A percentile compares a stretch with the other conserved stretches of the same genome.
These are phyloP conservation scores for Monsonia emarginata DNA, from an alignment of 441 rosid genomes.

Conservation along the genomic window DNA sequence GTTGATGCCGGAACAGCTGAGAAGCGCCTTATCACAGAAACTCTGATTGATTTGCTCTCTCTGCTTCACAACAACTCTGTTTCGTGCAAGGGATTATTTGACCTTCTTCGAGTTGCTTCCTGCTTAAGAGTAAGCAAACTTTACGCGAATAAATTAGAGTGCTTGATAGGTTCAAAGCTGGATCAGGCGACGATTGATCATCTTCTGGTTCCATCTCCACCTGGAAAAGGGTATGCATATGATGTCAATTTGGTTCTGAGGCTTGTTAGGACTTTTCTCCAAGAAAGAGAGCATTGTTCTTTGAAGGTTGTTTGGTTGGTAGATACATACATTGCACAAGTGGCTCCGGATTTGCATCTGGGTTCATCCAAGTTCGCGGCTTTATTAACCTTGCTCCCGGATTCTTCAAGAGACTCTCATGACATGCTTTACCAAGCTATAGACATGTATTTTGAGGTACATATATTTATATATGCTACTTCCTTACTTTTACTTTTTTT, in stretches of 20 bases:
- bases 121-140: conserved; percentile 21
- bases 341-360: conserved; percentile 35
- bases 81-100: conserved; percentile 36
- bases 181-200: conserved; percentile 42
- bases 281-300: conserved; percentile 8
- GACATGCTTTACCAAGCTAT: conserved; percentile 39
- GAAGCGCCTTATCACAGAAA: conserved; percentile 26
- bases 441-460: conserved; percentile 45
- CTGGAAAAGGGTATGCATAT: conserved; percentile 18
- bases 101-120: conserved; percentile 24
- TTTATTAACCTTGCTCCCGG: conserved; percentile 30
- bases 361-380: conserved; percentile 30
- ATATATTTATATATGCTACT: not conserved
- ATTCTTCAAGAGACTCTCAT: conserved; percentile 32
- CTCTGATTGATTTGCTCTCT: conserved; percentile 26
- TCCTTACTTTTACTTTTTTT: not conserved
- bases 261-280: conserved; percentile 26
- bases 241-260: conserved; percentile 40
- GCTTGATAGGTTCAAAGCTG: conserved; percentile 33
- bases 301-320: conserved; percentile 32
- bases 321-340: conserved; percentile 41
- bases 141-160: conserved; percentile 25
- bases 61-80: conserved; percentile 26
- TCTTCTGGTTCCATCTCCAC: conserved; percentile 32
- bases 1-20: conserved; percentile 12